phyloP scores from a whole-genome alignment of 2,329 filamentous ascomycete genomes.

The Nothopassalora personata region DNA sequence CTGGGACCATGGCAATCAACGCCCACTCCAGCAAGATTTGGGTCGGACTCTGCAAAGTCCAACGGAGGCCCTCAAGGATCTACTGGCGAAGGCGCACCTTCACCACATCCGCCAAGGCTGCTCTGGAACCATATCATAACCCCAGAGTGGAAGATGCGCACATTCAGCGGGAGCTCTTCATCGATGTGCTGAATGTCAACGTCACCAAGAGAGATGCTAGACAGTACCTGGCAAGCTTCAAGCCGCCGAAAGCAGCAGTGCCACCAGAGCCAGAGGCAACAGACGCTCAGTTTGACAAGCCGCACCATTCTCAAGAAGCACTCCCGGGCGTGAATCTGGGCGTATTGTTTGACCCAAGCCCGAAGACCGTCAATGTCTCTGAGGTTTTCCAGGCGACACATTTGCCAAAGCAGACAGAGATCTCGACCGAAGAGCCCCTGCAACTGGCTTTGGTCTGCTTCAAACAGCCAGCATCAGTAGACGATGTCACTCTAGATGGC shows the following conservation, averaged over 20 bases:
- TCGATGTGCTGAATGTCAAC: slow-evolving; percentile 80
- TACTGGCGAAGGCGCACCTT: no score
- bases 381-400: slow-evolving; percentile 54
- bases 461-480: slow-evolving; percentile 63
- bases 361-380: slow-evolving; percentile 54
- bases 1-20: no score
- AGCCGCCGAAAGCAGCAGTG: slow-evolving; percentile 36
- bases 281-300: slow-evolving; percentile 17
- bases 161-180: slow-evolving; percentile 60
- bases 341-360: slow-evolving; percentile 53
- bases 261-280: slow-evolving; percentile 29
- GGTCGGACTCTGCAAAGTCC: no score
- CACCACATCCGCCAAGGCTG: no score
- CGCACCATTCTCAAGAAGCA: slow-evolving; percentile 28
- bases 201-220: slow-evolving; percentile 90
- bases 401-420: slow-evolving; percentile 27
- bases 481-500: slow-evolving; percentile 64
- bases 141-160: slow-evolving; percentile 17
- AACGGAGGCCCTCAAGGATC: no score
- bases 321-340: slow-evolving; percentile 56
- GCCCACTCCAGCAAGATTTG: no score
- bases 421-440: slow-evolving; percentile 42
- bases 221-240: slow-evolving; percentile 84
- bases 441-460: slow-evolving; percentile 89
- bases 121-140: no score